phyloP scores from a whole-genome alignment of 148 eudicot genomes.

The Camellia sinensis region DNA sequence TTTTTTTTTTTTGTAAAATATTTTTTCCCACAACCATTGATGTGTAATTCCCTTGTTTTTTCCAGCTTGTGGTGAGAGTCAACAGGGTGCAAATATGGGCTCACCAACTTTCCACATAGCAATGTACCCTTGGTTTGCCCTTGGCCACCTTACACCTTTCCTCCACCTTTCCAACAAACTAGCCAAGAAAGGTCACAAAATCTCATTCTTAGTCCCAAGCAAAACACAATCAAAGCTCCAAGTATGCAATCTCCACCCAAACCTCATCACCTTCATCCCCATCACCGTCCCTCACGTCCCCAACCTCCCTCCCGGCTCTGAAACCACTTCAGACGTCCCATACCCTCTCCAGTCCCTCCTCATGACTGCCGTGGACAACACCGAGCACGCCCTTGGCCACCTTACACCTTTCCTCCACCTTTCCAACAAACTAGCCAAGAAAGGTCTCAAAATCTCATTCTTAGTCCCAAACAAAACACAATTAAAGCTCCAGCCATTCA shows the following conservation, averaged over 20 bases:
- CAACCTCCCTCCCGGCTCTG: slow-evolving; percentile 11
- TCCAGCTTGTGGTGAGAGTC: too few relatives aligned
- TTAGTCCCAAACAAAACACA: slow-evolving; percentile 19
- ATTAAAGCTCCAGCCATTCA: slow-evolving; percentile 12
- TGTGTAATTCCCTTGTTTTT: too few relatives aligned
- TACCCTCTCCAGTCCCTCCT: too few relatives aligned
- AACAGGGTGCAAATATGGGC: neutral
- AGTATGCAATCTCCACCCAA: slow-evolving; percentile 23
- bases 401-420: slow-evolving; percentile 22
- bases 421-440: slow-evolving; percentile 30
- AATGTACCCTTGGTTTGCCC: slow-evolving; percentile 36
- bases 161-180: slow-evolving; percentile 28
- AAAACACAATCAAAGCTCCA: slow-evolving; percentile 13
- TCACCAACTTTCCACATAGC: slow-evolving; percentile 24
- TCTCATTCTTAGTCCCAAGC: slow-evolving; percentile 22
- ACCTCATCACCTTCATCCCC: slow-evolving; percentile 25
- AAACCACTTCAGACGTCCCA: slow-evolving; percentile 13
- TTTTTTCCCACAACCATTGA: too few relatives aligned
- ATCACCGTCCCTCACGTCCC: slow-evolving; percentile 17
- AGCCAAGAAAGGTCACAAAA: slow-evolving; percentile 27
- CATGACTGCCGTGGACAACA: too few relatives aligned
- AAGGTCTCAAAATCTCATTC: slow-evolving; percentile 25
- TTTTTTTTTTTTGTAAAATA: too few relatives aligned
- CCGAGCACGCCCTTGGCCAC: slow-evolving; percentile 30
- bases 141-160: slow-evolving; percentile 28